Evolutionary conservation across 129 eudicot genomes (phyloP), one percentile per base, ranked within the genome.

Genomic region (Flaveria linearis): DNA sequence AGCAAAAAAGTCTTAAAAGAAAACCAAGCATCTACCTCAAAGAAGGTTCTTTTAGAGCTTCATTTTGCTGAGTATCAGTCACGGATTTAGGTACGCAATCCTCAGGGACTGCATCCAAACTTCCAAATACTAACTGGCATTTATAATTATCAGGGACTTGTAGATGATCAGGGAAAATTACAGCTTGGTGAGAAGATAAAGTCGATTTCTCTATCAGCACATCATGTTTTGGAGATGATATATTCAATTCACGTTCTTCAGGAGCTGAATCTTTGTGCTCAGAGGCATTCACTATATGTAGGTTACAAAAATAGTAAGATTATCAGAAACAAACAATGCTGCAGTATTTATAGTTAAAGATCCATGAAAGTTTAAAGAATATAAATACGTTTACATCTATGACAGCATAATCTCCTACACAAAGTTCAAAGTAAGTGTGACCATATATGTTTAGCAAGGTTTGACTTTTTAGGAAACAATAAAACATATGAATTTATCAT

Each of bases 91-190:
- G 80, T 22, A 28, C 78, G 28, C 79, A 30, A 14, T 50, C 74
- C 42, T 70, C 84, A 51, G 65, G 41, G 73, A 56, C 14, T 77
- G 79, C 77, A 81, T 86, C 89, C 84, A 88, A 62, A 80, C 88
- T 91, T 78, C 97, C 97, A 83, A 91, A 91, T 68, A 81, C 79
- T 76, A 91, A 83, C 20, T 63, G 84, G 10, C 73, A 86, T 76
- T 83, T 86, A 16, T 72, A 72, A 16, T 82, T 79, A 52, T 84
- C 97, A 28, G 97, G 89, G 16, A 88, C 90, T 62, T 82, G 88
- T 71, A 91, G 71, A 83, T 88, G 88, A 68, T 91, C 84, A 41
- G 93, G 97, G 49, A 91, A 84, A 77, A 84, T 84, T 77, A 88
- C 97, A 73, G 88, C 73, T 55, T 78, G 87, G 41, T 76, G 64